Conservation (phyloP, 768 basidiomycete species). For the Hygrophorus russula region DNA sequence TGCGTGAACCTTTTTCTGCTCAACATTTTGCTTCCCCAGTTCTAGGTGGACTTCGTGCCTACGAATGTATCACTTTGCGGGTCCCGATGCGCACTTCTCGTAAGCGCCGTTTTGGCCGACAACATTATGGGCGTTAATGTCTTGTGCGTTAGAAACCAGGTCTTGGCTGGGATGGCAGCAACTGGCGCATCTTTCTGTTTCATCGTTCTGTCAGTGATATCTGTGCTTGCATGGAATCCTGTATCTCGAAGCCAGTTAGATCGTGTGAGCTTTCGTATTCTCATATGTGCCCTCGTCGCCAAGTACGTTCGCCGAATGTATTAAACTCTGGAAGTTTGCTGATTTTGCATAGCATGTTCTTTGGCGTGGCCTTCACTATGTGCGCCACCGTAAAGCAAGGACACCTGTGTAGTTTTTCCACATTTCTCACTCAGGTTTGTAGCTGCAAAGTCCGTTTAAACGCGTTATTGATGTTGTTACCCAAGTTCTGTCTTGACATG, state of each 20-base stretch:
- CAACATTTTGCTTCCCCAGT: too few relatives aligned
- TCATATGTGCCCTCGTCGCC: slow-evolving; percentile 11
- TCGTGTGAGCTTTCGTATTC: slow-evolving; percentile 14
- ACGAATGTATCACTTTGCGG: too few relatives aligned
- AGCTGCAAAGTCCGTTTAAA: neutral
- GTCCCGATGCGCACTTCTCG: too few relatives aligned
- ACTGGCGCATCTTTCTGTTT: slow-evolving; percentile 12
- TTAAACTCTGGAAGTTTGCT: too few relatives aligned
- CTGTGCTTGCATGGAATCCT: slow-evolving; percentile 7
- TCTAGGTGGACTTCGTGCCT: too few relatives aligned
- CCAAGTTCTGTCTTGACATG: slow-evolving; percentile 11
- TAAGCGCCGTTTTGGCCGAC: too few relatives aligned
- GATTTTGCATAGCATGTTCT: slow-evolving; percentile 9
- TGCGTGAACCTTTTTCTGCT: too few relatives aligned
- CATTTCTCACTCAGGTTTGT: slow-evolving; percentile 13
- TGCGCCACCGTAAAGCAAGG: slow-evolving; percentile 7
- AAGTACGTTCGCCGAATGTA: slow-evolving; percentile 8
- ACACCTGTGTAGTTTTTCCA: slow-evolving; percentile 12
- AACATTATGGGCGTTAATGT: too few relatives aligned
- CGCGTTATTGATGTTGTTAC: neutral
- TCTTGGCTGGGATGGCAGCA: too few relatives aligned
- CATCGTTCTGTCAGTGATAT: slow-evolving; percentile 11
- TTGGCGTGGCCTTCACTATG: slow-evolving; percentile 12
- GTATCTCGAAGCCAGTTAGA: slow-evolving; percentile 9
- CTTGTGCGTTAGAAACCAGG: too few relatives aligned